Evolutionary conservation across 1,284 basidiomycete species (phyloP).

Genomic region (Neotropicomus parvogracilis): DNA sequence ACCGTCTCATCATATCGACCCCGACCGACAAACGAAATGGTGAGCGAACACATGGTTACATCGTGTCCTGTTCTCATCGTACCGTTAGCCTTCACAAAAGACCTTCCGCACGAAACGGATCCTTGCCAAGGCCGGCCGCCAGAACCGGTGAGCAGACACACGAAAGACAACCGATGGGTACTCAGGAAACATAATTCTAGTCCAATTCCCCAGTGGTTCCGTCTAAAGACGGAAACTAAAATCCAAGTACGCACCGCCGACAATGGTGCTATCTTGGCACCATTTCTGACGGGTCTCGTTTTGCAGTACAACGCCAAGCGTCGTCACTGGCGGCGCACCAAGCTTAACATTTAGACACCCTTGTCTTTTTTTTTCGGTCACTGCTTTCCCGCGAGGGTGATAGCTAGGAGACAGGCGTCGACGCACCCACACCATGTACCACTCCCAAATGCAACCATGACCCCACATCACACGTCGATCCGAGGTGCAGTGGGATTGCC

Average conservation of each 20-base stretch:
- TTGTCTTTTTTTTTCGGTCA: not conserved
- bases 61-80: not conserved
- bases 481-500: no score
- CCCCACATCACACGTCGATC: not conserved
- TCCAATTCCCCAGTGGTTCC: slow-evolving; percentile 98
- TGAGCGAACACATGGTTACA: slow-evolving; percentile 11
- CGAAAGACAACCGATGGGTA: not conserved
- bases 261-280: not conserved
- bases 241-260: slow-evolving; percentile 71
- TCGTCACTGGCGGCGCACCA: slow-evolving; percentile 92
- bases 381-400: not conserved
- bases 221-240: slow-evolving; percentile 93
- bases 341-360: slow-evolving; percentile 80
- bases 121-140: slow-evolving; percentile 92
- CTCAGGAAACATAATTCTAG: slow-evolving; percentile 37
- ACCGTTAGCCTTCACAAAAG: slow-evolving; percentile 90
- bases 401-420: slow-evolving; percentile 4
- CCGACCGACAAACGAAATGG: slow-evolving; percentile 26
- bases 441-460: slow-evolving; percentile 24
- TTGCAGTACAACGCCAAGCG: slow-evolving; percentile 87
- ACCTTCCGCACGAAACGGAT: slow-evolving; percentile 95
- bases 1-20: slow-evolving; percentile 20
- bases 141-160: slow-evolving; percentile 79
- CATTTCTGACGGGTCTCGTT: slow-evolving; percentile 1
- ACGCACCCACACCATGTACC: slow-evolving; percentile 23